Evolutionary conservation across 2,329 filamentous ascomycete species (phyloP), one percentile per base, ranked within the genome.

Genomic region (Clonostachys sp.): DNA sequence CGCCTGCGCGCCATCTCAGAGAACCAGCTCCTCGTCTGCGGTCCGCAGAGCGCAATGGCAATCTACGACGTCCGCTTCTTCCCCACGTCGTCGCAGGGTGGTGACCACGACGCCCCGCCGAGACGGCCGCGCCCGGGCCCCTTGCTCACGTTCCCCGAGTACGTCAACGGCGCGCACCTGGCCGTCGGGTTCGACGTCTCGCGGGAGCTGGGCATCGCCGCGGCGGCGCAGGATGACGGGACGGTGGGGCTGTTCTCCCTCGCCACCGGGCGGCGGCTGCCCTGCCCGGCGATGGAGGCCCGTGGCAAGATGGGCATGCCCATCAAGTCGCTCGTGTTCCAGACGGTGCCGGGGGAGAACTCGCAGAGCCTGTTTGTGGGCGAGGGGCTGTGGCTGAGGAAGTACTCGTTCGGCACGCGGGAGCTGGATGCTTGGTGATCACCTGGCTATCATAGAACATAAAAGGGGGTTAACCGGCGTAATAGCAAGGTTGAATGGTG

Each of bases 61-160:
- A 61, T 83, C 6, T 85, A 82, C 55, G 82, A 86, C 51, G 51
- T 78, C 34, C 78, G 82, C 2, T 80, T 70, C 52, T 45, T 55
- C 18, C 47, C 18, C 41, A 24, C n/a, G 5, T 24, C 24, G 14
- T 14, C 36, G 14, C 36, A 24, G 6, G 24, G 6, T 8, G 24
- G 6, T 8, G 24, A 8, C 7, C 2, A 10, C 41, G 4, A 6
- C 16, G 12, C n/a, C 13, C 14, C 14, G 13, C 16, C 13, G 41
- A 20, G 17, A 4, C 2, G 18, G 5, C n/a, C 8, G 20, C 13
- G 20, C 20, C n/a, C 62, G 1, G 51, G 44, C 6, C 71, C 80
- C 0, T 55, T 80, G 3, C 57, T 83, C 9, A 46, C 46, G 1
- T 83, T 84, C 49, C 63, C 68, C 0, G 67, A 59, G 4, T 81